Conservation (phyloP, 179 eudicot species). For the Patellifolia procumbens region DNA sequence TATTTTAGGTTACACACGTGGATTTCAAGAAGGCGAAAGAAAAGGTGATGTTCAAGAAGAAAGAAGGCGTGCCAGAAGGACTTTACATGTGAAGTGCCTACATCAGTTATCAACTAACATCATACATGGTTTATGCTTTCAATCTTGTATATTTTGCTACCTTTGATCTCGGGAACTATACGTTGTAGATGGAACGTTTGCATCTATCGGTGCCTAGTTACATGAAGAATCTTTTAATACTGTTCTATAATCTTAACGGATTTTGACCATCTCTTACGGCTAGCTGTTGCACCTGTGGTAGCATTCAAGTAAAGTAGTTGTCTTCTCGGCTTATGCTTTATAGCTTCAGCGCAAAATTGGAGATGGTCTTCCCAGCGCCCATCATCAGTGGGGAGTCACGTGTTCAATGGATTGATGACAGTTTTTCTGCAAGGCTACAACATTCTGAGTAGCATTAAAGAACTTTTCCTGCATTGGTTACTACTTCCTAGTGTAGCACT, state of each 20-base stretch:
- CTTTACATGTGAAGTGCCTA: constrained; percentile 55
- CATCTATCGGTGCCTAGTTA: neutral
- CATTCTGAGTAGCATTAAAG: too few relatives aligned
- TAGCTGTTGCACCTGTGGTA: neutral
- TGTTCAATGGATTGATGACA: too few relatives aligned
- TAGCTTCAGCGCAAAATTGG: too few relatives aligned
- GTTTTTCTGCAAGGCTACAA: too few relatives aligned
- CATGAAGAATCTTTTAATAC: neutral
- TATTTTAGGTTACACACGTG: constrained; percentile 68
- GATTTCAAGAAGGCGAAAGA: constrained; percentile 89
- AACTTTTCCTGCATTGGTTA: too few relatives aligned
- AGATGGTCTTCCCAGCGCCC: too few relatives aligned
- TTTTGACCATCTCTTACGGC: neutral
- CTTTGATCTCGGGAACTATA: neutral
- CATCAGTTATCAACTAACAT: neutral
- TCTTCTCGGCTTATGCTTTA: too few relatives aligned
- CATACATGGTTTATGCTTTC: neutral
- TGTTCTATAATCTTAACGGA: neutral
- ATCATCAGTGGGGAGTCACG: too few relatives aligned
- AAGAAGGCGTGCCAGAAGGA: constrained; percentile 92
- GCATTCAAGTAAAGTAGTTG: too few relatives aligned
- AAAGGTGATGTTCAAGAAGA: constrained; percentile 92
- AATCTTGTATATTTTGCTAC: neutral
- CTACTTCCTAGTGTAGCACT: too few relatives aligned
- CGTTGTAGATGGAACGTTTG: neutral